Conservation (phyloP, 2,329 filamentous ascomycete genomes). For the Aspergillus tamarii region DNA sequence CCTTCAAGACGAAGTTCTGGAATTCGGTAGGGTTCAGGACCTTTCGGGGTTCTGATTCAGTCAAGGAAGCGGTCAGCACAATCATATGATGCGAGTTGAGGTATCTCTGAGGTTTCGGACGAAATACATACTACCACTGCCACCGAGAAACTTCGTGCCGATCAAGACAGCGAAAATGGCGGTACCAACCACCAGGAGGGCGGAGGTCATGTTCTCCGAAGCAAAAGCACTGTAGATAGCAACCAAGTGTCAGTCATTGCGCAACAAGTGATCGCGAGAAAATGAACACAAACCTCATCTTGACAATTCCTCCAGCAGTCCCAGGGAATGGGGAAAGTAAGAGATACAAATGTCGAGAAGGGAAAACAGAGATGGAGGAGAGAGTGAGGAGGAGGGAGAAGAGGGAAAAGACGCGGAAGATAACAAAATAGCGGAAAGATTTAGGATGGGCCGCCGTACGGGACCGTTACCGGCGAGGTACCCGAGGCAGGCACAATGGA, state of each 20-base stretch:
- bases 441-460: background rate
- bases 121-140: conserved; percentile 62
- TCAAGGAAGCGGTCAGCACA: conserved; percentile 16
- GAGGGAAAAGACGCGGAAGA: conserved; percentile 13
- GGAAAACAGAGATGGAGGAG: conserved; percentile 2
- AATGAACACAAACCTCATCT: conserved; percentile 33
- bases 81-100: conserved; percentile 9
- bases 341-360: conserved; percentile 6
- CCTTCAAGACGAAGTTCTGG: conserved; percentile 88
- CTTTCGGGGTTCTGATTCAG: conserved; percentile 67
- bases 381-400: conserved; percentile 10
- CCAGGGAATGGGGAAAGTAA: conserved; percentile 1
- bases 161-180: conserved; percentile 70
- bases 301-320: conserved; percentile 19
- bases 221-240: conserved; percentile 34
- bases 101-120: background rate
- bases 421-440: conserved; percentile 1
- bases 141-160: conserved; percentile 71
- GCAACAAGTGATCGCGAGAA: background rate
- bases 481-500: background rate
- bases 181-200: conserved; percentile 74
- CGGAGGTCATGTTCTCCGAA: conserved; percentile 69
- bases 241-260: conserved; percentile 14
- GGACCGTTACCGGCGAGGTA: background rate
- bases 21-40: conserved; percentile 85